These are phyloP conservation scores for Exsudoporus frostii DNA, from an alignment of 768 basidiomycete genomes.

Conservation along the genomic window DNA sequence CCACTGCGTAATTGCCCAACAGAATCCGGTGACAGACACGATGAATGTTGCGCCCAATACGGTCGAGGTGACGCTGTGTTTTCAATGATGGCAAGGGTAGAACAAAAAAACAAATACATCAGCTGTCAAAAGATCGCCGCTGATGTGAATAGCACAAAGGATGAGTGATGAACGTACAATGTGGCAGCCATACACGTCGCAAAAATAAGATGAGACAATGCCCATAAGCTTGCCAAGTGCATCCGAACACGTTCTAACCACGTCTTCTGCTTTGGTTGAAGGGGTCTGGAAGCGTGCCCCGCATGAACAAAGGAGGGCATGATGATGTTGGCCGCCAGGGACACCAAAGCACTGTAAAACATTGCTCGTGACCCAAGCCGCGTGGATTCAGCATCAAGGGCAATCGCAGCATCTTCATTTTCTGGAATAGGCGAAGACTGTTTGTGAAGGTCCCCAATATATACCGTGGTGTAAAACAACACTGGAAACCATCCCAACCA, in stretches of 20 bases:
- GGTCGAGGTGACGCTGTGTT: constrained; percentile 61
- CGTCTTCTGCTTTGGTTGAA: constrained; percentile 15
- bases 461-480: constrained; percentile 84
- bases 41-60: constrained; percentile 72
- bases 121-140: constrained; percentile 11
- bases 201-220: constrained; percentile 70
- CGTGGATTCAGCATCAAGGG: constrained; percentile 65
- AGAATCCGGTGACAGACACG: constrained; percentile 78
- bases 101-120: constrained; percentile 6
- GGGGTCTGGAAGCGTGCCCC: constrained; percentile 13
- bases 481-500: constrained; percentile 94
- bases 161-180: constrained; percentile 53
- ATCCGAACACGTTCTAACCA: constrained; percentile 49
- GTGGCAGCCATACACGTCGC: constrained; percentile 76
- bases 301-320: constrained; percentile 62
- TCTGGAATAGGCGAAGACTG: constrained; percentile 35
- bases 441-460: constrained; percentile 85
- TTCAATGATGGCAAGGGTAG: constrained; percentile 6
- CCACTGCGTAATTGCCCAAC: constrained; percentile 94
- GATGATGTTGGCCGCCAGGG: constrained; percentile 63
- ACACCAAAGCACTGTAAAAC: constrained; percentile 70
- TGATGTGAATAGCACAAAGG: constrained; percentile 6
- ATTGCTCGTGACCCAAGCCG: constrained; percentile 82
- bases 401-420: constrained; percentile 31
- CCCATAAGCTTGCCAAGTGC: constrained; percentile 73